phyloP scores from a whole-genome alignment of 345 rosid species.

The Populus euphratica region DNA sequence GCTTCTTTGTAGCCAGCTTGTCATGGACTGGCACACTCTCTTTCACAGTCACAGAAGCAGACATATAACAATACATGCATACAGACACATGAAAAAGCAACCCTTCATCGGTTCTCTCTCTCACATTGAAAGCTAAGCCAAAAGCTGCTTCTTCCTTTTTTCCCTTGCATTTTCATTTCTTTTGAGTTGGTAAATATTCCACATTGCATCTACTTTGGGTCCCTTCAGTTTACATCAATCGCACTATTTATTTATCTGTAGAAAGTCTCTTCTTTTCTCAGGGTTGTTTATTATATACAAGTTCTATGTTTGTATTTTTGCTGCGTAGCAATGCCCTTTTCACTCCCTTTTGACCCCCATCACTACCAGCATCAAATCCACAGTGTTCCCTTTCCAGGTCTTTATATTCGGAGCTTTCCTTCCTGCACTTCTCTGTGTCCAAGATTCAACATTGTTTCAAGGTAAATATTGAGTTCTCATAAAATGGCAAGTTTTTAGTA shows the following conservation, averaged over 20 bases:
- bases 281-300: background rate
- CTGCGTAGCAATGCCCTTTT: conserved; percentile 20
- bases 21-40: conserved; percentile 42
- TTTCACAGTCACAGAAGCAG: conserved; percentile 3
- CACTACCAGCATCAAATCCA: conserved; percentile 29
- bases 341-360: conserved; percentile 20
- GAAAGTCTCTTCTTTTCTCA: conserved; percentile 4
- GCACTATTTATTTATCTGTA: background rate
- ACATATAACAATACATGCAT: background rate
- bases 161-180: conserved; percentile 16
- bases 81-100: background rate
- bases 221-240: conserved; percentile 7
- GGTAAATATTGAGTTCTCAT: conserved; percentile 23
- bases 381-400: conserved; percentile 1
- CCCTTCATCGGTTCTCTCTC: background rate
- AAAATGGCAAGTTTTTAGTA: conserved; percentile 11
- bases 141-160: background rate
- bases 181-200: conserved; percentile 21
- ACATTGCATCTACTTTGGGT: conserved; percentile 31
- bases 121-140: background rate
- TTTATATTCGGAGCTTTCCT: conserved; percentile 27
- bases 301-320: conserved; percentile 29
- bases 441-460: conserved; percentile 21
- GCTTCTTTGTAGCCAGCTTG: conserved; percentile 48
- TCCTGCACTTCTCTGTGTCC: conserved; percentile 21